Percentiles rank a stretch among this genome's conserved stretches.
phyloP scores from a whole-genome alignment of 768 basidiomycete genomes.

The Brasilioporus rufonigricans region DNA sequence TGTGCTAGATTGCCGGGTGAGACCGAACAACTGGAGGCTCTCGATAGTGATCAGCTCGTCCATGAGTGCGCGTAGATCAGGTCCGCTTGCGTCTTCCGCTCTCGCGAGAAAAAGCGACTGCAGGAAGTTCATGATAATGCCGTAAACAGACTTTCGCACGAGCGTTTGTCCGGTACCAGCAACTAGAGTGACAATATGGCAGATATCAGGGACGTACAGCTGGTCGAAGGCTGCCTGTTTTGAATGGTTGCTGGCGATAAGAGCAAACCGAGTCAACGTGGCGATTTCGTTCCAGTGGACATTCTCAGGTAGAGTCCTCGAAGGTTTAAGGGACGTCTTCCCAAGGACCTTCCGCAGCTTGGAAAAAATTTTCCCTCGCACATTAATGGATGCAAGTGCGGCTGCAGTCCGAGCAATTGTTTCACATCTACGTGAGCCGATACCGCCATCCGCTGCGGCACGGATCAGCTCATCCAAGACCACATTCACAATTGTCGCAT shows the following conservation, averaged over 20 bases:
- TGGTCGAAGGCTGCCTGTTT: slow-evolving; percentile 64
- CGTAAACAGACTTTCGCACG: slow-evolving; percentile 80
- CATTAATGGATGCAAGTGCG: slow-evolving; percentile 69
- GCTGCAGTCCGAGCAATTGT: slow-evolving; percentile 71
- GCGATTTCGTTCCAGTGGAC: slow-evolving; percentile 81
- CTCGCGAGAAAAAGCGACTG: slow-evolving; percentile 68
- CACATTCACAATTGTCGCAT: slow-evolving; percentile 63
- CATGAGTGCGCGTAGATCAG: slow-evolving; percentile 62
- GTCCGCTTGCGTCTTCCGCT: slow-evolving; percentile 54
- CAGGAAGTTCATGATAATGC: slow-evolving; percentile 75
- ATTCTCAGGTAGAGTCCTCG: slow-evolving; percentile 65
- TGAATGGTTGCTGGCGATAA: slow-evolving; percentile 67
- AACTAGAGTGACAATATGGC: slow-evolving; percentile 77
- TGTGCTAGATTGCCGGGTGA: slow-evolving; percentile 56
- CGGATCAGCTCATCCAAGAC: slow-evolving; percentile 79
- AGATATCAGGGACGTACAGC: slow-evolving; percentile 78
- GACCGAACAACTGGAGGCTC: slow-evolving; percentile 69
- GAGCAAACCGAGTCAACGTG: slow-evolving; percentile 70
- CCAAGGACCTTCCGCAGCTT: slow-evolving; percentile 79
- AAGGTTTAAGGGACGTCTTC: slow-evolving; percentile 64
- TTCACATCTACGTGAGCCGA: slow-evolving; percentile 74
- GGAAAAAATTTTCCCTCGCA: slow-evolving; percentile 75
- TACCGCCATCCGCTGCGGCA: slow-evolving; percentile 79
- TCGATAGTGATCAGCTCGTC: slow-evolving; percentile 56
- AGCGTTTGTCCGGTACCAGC: slow-evolving; percentile 70